Conservation (phyloP, 176 grass and related monocot genomes). For the Saccharum officinarum region DNA sequence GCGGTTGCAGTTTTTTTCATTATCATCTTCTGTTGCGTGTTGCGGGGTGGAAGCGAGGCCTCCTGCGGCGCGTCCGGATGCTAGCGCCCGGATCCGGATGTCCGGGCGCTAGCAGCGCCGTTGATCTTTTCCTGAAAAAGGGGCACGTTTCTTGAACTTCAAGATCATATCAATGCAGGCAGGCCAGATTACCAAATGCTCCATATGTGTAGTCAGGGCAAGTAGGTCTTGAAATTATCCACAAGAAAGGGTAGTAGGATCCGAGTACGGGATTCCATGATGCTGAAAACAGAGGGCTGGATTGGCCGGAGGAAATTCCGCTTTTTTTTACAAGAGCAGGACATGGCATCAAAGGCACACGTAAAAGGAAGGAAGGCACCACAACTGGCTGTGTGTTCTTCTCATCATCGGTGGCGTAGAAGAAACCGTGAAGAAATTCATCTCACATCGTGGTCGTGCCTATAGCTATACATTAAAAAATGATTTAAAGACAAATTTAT, state of each 20-base stretch:
- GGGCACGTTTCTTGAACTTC: background rate
- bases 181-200: background rate
- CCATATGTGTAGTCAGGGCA: too few species aligned
- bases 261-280: background rate
- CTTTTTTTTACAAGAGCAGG: background rate
- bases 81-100: too few species aligned
- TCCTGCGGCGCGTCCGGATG: too few species aligned
- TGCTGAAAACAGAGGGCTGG: background rate
- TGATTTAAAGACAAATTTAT: too few species aligned
- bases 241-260: background rate
- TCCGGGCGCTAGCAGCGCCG: too few species aligned
- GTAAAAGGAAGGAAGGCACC: background rate
- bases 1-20: too few species aligned
- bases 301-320: background rate
- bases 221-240: constrained; percentile 3
- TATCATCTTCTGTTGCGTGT: too few species aligned
- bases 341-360: background rate
- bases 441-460: too few species aligned
- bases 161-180: background rate
- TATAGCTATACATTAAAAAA: too few species aligned
- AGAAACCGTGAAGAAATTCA: too few species aligned
- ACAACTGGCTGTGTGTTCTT: background rate
- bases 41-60: too few species aligned
- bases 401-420: background rate
- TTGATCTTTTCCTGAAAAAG: constrained; percentile 3